Evolutionary conservation across 345 rosid species (phyloP).

Genomic region (Hirschfeldia incana): DNA sequence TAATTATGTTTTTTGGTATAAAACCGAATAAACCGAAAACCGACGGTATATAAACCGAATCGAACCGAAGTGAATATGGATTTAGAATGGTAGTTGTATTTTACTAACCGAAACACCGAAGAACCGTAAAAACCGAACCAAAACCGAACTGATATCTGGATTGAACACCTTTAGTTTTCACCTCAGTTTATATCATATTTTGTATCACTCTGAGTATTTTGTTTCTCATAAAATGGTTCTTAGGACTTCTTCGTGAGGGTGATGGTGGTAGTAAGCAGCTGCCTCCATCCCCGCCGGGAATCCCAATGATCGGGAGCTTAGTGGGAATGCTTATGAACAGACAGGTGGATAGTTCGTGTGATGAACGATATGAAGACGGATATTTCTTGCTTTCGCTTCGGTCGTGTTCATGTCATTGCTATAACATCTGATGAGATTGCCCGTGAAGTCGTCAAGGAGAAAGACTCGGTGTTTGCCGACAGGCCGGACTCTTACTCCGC

Average conservation of each 20-base stretch:
- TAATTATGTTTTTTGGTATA: too few species aligned
- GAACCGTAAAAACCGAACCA: too few species aligned
- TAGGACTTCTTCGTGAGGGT: background rate
- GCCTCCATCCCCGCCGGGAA: background rate
- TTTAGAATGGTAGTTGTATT: too few species aligned
- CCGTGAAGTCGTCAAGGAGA: background rate
- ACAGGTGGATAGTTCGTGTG: background rate
- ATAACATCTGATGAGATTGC: background rate
- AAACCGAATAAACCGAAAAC: too few species aligned
- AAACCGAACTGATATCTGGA: too few species aligned
- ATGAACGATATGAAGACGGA: background rate
- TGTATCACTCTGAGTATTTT: background rate
- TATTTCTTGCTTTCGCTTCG: background rate
- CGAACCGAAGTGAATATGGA: too few species aligned
- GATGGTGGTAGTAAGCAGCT: background rate
- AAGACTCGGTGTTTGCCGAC: background rate
- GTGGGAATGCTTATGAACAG: background rate
- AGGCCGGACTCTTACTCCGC: background rate
- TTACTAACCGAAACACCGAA: too few species aligned
- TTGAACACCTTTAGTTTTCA: too few species aligned
- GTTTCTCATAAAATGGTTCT: background rate
- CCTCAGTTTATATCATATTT: background rate
- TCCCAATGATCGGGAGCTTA: background rate
- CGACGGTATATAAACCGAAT: too few species aligned
- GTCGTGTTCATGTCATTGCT: background rate